Base-by-base conservation (phyloP, 305 asterid species). In the Euphrasia arctica region DNA sequence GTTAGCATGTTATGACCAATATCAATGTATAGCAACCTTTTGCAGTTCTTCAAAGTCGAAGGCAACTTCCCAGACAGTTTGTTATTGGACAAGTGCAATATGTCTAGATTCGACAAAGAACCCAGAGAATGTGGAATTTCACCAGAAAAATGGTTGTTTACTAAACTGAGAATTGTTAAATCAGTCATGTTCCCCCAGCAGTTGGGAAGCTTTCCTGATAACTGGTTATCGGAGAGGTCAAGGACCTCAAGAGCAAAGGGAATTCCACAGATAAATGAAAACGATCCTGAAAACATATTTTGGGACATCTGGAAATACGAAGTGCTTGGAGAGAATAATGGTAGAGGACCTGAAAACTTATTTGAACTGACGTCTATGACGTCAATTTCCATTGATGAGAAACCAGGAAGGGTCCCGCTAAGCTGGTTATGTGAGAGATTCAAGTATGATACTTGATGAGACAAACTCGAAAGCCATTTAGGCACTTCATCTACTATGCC, bases 291-390 rank as follows among this genome's bases (percentile, higher is more conserved):
- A 51, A 78, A 73, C 63, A 27, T 65, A 50, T 73, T 80, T 18
- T 65, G 60, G 1, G 74, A 67, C 41, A 80, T 70, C 42, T 70
- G 63, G 11, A 76, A 13, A 41, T 3, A 0, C n/a, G 5, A 5
- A 2, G 70, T 22, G 11, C 43, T 14, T 25, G 73, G 56, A 27
- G 68, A 73, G 4, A 83, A 34, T 8, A 50, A 3, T 1, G 81
- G 76, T 36, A 80, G 2, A 29, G 65, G 72, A 42, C 89, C 84
- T 9, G 69, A 39, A 42, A 80, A 69, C 9, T 72, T 68, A 62
- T 78, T 80, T 6, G 15, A 68, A 51, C 81, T 68, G 10, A 78
- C 32, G 52, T 80, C 75, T 13, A 0, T 14, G 9, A 0, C 15
- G 0, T 11, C 1, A 18, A 12, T 34, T 34, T 4, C 41, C 34